Percentiles rank a stretch among this genome's conserved stretches.
Conservation (phyloP, 1,284 basidiomycete genomes). For the Microbotryum scabiosae region DNA sequence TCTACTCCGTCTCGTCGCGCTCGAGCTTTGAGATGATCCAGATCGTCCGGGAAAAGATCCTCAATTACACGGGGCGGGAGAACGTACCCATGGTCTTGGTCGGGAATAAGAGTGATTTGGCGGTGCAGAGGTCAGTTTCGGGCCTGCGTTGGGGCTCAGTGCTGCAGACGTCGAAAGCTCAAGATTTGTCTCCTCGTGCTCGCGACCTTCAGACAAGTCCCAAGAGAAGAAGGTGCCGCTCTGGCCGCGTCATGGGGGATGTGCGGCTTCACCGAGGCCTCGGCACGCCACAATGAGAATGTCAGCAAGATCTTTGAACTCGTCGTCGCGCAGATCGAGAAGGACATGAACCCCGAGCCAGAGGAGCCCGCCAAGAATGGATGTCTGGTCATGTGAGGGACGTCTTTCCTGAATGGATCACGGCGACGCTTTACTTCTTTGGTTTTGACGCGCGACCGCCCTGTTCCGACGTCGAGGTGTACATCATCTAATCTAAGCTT, state of each 20-base stretch:
- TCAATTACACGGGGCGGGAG: conserved; percentile 82
- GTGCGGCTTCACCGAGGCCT: conserved; percentile 71
- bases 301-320: conserved; percentile 81
- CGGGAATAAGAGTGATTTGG: conserved; percentile 85
- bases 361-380: conserved; percentile 14
- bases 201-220: conserved; percentile 56
- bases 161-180: neutral
- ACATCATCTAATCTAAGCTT: too few species aligned
- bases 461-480: too few species aligned
- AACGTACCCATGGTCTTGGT: conserved; percentile 93
- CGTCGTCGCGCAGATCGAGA: conserved; percentile 79
- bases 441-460: too few species aligned
- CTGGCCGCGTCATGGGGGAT: conserved; percentile 48
- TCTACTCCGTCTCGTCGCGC: conserved; percentile 87
- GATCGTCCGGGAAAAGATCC: conserved; percentile 94
- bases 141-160: neutral
- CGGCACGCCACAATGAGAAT: conserved; percentile 79
- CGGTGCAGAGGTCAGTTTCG: conserved; percentile 52
- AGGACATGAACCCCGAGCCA: conserved; percentile 37
- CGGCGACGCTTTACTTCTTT: too few species aligned
- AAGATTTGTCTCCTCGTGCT: conserved; percentile 18
- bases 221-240: conserved; percentile 61
- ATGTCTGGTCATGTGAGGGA: neutral
- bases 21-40: conserved; percentile 94
- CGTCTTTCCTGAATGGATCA: neutral